Evolutionary conservation across 192 early-diverging fungal species (phyloP), one percentile per base, ranked within the genome.

Genomic region (Linnemannia zychae): DNA sequence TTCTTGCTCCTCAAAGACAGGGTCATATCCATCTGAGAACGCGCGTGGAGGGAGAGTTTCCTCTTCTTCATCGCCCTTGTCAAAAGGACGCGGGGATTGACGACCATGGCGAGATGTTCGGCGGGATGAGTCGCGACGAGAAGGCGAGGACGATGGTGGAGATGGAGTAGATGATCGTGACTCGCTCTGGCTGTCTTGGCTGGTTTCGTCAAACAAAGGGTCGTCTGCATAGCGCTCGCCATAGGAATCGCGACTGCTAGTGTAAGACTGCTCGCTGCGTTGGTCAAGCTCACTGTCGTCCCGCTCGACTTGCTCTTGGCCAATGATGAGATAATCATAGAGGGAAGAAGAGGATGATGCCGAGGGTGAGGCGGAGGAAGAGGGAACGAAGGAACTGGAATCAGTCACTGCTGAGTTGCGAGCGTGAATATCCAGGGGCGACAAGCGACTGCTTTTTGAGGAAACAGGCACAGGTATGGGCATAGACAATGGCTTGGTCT

Each of bases 291-390:
- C 77, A 20, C 76, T 78, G 28, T 78, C 76, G 15, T 85, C 77
- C 2, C 47, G 70, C 40, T 85, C 83, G 37, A 77, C 75, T 17
- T 69, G 81, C 18, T 75, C 74, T 31, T 79, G 83, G 15, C 83
- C 83, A 68, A 85, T 85, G 24, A 85, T 36, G 34, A 85, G 49
- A 46, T 71, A 85, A 18, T 85, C 83, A 0, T 76, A 84, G 7
- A 84, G 68, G n/a, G 81, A 82, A 2, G 82, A 84, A 17, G 82
- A 75, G 6, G 82, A 78, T 3, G 82, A 78, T 1, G 74, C 79
- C n/a, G 40, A 68, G 2, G 52, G 52, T n/a, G 63, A 63, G 7
- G 77, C 37, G 12, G 68, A 36, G 9, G 80, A 77, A 16, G 76
- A 72, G 4, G 69, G 22, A n/a, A 37, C 40, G 7, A 38, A 65